Evolutionary conservation across 305 asterid genomes (phyloP).

Genomic region (Rubia tinctorum): DNA sequence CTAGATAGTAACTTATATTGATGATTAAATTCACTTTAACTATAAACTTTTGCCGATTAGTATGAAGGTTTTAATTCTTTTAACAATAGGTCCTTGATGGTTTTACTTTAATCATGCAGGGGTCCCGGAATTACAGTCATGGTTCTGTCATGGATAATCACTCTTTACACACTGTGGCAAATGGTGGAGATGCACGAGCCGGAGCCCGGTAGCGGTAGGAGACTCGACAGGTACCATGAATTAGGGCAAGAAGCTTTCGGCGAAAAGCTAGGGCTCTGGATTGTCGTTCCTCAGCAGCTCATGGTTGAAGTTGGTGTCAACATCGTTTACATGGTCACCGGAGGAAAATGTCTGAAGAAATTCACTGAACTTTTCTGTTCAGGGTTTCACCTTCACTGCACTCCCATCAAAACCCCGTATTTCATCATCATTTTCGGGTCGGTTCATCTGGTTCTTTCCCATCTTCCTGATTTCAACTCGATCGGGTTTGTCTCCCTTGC

Average conservation of each 20-base stretch:
- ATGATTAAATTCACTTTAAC: background rate
- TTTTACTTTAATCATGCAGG: slow-evolving; percentile 11
- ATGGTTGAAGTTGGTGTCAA: slow-evolving; percentile 5
- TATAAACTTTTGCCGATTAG: background rate
- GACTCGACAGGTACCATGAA: slow-evolving; percentile 8
- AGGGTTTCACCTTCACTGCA: background rate
- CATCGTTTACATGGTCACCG: slow-evolving; percentile 28
- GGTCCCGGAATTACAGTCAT: slow-evolving; percentile 18
- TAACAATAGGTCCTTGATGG: too few species aligned
- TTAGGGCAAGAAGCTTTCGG: slow-evolving; percentile 5
- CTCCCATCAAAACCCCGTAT: slow-evolving; percentile 29
- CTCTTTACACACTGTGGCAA: slow-evolving; percentile 26
- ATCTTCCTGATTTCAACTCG: slow-evolving; percentile 56
- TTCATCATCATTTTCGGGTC: slow-evolving; percentile 45
- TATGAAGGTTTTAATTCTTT: too few species aligned
- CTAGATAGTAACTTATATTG: too few species aligned
- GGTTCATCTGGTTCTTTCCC: slow-evolving; percentile 38
- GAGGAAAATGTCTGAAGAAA: slow-evolving; percentile 24
- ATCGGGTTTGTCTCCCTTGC: slow-evolving; percentile 45
- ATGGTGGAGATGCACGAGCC: slow-evolving; percentile 31
- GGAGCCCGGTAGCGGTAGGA: slow-evolving; percentile 15
- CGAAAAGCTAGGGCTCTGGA: background rate
- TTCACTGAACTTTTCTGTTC: slow-evolving; percentile 12
- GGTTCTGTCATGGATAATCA: slow-evolving; percentile 23
- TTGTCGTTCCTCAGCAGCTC: slow-evolving; percentile 4